Base-by-base conservation (phyloP, 306 rosid species). In the Luffa acutangula region DNA sequence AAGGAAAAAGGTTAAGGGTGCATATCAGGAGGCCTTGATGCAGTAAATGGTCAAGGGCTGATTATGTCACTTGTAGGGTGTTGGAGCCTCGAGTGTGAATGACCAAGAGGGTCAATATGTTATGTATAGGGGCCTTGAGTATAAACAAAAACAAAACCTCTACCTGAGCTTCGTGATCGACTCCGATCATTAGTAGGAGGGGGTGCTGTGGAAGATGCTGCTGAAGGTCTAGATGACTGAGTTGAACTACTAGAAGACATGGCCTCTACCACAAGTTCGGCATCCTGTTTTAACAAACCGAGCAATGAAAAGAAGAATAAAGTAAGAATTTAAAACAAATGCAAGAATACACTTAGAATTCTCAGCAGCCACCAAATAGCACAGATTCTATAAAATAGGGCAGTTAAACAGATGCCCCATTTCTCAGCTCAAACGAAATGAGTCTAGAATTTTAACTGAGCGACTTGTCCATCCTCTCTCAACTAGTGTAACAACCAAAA, bases 261-360 rank as follows among this genome's bases (percentile, higher is more conserved):
- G 36, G 91, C 82, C 71, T 93, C 98, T 34, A 93, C 98, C 75
- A 88, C 81, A n/a, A 96, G 89, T 64, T 88, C 98, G 49, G 92
- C 85, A 86, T 96, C 98, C 99, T 96, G 91, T 75, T 51, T 33
- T 17, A 9, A 3, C 5, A 51, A 33, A 31, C 49, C 57, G 2
- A 71, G 76, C 11, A 69, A 20, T 54, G 57, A 34, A 73, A 72
- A 36, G 70, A 34, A 65, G 48, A 25, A 31, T 3, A 49, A 15
- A 6, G 5, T 72, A 73, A 65, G 14, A 14, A 74, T 33, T 74
- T 74, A 74, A 12, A 74, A 74, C 45, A 48, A 33, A 52, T 3
- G 13, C 46, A 52, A 48, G 42, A 72, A 46, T 3, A 49, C 25
- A 49, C 6, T 31, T 73, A 25, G 42, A 73, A 48, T 48, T 72